phyloP scores from a whole-genome alignment of 768 basidiomycete genomes.

The Leccinum barrowsii region DNA sequence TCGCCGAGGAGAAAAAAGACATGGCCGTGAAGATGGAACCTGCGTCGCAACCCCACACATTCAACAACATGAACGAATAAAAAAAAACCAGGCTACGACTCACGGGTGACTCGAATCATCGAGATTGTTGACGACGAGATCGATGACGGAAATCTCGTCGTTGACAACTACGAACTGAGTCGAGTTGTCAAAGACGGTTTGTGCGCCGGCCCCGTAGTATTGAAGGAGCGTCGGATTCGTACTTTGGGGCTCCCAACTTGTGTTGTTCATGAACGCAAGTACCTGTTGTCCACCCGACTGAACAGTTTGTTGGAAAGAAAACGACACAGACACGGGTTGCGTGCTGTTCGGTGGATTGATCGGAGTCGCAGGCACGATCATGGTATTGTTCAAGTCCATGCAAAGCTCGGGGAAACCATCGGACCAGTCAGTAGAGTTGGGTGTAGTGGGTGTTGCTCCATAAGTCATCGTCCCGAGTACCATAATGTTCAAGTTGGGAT shows the following conservation, averaged over 20 bases:
- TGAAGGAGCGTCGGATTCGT: slow-evolving; percentile 30
- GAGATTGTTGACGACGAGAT: slow-evolving; percentile 21
- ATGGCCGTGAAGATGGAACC: slow-evolving; percentile 40
- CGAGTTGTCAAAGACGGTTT: slow-evolving; percentile 23
- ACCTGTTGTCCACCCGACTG: slow-evolving; percentile 25
- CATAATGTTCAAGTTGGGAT: slow-evolving; percentile 27
- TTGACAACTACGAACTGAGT: slow-evolving; percentile 25
- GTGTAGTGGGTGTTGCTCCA: slow-evolving; percentile 22
- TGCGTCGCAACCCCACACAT: neutral
- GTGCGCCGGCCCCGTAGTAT: slow-evolving; percentile 21
- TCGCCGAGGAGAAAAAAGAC: slow-evolving; percentile 34
- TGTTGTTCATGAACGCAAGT: slow-evolving; percentile 26
- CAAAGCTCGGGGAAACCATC: slow-evolving; percentile 23
- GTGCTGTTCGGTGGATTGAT: slow-evolving; percentile 30
- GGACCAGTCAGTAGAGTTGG: slow-evolving; percentile 27
- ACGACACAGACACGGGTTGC: slow-evolving; percentile 10
- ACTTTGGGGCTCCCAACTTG: slow-evolving; percentile 25
- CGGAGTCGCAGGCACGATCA: slow-evolving; percentile 26
- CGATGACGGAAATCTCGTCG: slow-evolving; percentile 27
- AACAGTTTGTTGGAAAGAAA: slow-evolving; percentile 26
- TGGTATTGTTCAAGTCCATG: slow-evolving; percentile 27
- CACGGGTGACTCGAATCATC: slow-evolving; percentile 33
- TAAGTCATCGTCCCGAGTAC: slow-evolving; percentile 30
- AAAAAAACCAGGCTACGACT: neutral
- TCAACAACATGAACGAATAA: neutral